Evolutionary conservation across 1,139 yeast species (phyloP).

Genomic region (Scheffersomyces parashehatae): DNA sequence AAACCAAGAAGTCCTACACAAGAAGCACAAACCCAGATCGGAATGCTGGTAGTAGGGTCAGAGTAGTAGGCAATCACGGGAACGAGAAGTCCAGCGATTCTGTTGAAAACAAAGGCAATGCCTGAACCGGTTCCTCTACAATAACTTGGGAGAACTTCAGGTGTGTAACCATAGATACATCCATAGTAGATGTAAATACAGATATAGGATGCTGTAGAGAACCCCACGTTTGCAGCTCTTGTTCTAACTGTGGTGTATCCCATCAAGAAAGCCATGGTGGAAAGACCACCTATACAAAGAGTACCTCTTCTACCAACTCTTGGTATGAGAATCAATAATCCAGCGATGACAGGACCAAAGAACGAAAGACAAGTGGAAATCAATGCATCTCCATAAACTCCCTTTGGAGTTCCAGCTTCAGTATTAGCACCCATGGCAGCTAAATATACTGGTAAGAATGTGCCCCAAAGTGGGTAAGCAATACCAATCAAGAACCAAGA

Average conservation of each 20-base stretch:
- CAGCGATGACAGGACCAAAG: constrained; percentile 37
- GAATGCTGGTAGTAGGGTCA: constrained; percentile 26
- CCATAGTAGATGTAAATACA: constrained; percentile 35
- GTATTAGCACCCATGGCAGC: constrained; percentile 46
- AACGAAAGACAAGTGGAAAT: constrained; percentile 29
- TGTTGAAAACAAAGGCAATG: constrained; percentile 28
- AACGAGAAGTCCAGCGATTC: constrained; percentile 29
- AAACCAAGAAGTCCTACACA: constrained; percentile 31
- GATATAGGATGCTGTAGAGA: constrained; percentile 29
- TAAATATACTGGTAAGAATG: constrained; percentile 8
- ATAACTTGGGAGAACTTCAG: constrained; percentile 36
- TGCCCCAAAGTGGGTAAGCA: constrained; percentile 7
- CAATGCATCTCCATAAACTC: constrained; percentile 33
- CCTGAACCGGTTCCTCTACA: constrained; percentile 39
- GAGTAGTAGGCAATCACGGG: constrained; percentile 34
- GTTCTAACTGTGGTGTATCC: constrained; percentile 34
- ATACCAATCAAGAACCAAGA: constrained; percentile 20
- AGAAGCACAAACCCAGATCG: constrained; percentile 38
- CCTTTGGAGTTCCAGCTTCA: constrained; percentile 15
- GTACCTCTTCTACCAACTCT: constrained; percentile 35
- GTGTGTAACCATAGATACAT: constrained; percentile 34
- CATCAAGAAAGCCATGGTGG: constrained; percentile 34
- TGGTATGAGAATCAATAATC: constrained; percentile 27
- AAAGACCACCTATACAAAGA: constrained; percentile 33
- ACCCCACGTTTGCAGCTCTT: constrained; percentile 28